Evolutionary conservation across 164 flowering plant species (phyloP), one percentile per base, ranked within the genome.

Genomic region (Platanus orientalis): DNA sequence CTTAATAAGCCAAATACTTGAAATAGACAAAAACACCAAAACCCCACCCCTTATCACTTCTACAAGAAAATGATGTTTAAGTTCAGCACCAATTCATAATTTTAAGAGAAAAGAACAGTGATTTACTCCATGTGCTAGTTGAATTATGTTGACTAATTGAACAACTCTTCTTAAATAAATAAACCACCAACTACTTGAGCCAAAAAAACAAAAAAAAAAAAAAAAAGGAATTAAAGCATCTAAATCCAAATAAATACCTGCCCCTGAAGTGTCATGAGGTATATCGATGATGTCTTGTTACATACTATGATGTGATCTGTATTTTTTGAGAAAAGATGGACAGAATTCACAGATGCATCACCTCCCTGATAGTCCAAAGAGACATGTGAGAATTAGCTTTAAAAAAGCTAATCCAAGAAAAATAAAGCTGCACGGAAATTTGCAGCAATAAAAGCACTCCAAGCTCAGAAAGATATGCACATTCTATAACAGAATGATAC

Each of bases 261-360:
- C 56, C 99, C 99, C 76, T 92, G 97, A 62, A 89, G 87, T 30
- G 99, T 95, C 97, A 92, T 95, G 63, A 95, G 77, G 75, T 89
- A 87, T 63, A 92, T 79, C 9, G 97, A 87, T 45, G 98, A 95
- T 67, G 99, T 92, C 83, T 87, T 95, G 77, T 92, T 95, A 67
- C 97, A 95, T 7, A 95, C 99, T 67, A 95, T 69, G 56, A 95
- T 78, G 66, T 92, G 97, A 68, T 92, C 98, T 1, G 88, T 57
- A 71, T 80, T 90, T 75, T 95, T 95, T 4, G 99, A 95, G 80
- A 73, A 95, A 54, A 95, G 83, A 82, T 86, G 96, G 58, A 95
- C 88, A 54, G 96, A 90, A 70, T 92, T 90, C 49, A 92, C 99
- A 62, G 97, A 82, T 67, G 99, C 97, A 79, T 95, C 99, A 74